Conservation (phyloP, 805 yeast species). For the Wickerhamomyces kurtzmanii region DNA sequence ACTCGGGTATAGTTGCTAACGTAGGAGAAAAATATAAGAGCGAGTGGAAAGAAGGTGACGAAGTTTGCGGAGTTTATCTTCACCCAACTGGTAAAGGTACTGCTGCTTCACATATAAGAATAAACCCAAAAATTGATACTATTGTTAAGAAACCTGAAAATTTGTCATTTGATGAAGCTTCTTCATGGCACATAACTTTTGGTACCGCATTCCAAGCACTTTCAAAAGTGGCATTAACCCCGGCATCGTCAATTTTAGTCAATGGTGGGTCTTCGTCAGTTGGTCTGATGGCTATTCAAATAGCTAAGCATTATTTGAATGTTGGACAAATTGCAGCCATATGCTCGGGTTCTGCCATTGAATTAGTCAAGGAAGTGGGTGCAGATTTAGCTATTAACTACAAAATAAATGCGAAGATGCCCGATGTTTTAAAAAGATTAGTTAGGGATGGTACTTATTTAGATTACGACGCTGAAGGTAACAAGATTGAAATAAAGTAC, state of each 20-base stretch:
- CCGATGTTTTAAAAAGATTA: slow-evolving; percentile 9
- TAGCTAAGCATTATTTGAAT: slow-evolving; percentile 42
- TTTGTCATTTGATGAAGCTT: slow-evolving; percentile 43
- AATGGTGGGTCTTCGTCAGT: slow-evolving; percentile 77
- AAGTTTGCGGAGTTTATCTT: slow-evolving; percentile 51
- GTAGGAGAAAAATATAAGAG: slow-evolving; percentile 37
- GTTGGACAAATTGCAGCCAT: slow-evolving; percentile 43
- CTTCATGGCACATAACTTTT: slow-evolving; percentile 52
- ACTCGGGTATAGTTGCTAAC: slow-evolving; percentile 46
- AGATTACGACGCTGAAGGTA: slow-evolving; percentile 17
- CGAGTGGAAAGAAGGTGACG: slow-evolving; percentile 44
- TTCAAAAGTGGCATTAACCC: slow-evolving; percentile 20
- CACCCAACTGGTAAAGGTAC: slow-evolving; percentile 49
- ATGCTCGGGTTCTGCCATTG: slow-evolving; percentile 44
- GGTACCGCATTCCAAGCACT: slow-evolving; percentile 51
- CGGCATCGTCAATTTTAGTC: slow-evolving; percentile 42
- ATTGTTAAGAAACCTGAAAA: slow-evolving; percentile 35
- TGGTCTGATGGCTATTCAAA: slow-evolving; percentile 52
- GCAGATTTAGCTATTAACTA: slow-evolving; percentile 47
- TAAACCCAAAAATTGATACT: slow-evolving; percentile 43
- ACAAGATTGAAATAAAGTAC: slow-evolving; percentile 12
- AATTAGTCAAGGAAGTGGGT: slow-evolving; percentile 34
- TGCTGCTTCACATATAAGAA: slow-evolving; percentile 42
- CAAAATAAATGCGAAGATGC: slow-evolving; percentile 15
- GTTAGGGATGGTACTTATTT: slow-evolving; percentile 21